Evolutionary conservation across 371 early-diverging fungal species (phyloP).

Genomic region (Mucor mucedo): DNA sequence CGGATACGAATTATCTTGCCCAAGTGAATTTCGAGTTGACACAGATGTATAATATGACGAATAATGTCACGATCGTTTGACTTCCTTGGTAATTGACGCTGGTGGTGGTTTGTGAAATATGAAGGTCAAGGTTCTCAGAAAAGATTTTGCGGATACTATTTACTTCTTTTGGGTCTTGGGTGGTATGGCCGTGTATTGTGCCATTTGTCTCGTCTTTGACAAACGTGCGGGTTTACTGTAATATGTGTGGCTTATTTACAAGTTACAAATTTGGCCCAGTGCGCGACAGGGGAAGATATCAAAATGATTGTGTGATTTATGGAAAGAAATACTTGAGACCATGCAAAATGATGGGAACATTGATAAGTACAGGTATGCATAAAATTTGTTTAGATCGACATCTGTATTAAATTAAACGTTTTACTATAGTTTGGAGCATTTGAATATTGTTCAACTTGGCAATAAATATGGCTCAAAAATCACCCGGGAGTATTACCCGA

Average conservation of each 20-base stretch:
- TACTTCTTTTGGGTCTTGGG: constrained; percentile 81
- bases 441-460: no score
- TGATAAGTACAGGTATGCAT: no score
- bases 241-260: neutral
- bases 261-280: no score
- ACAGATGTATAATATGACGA: constrained; percentile 76
- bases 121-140: constrained; percentile 69
- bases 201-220: constrained; percentile 32
- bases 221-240: constrained; percentile 28
- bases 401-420: no score
- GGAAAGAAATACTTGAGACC: no score
- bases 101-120: constrained; percentile 77
- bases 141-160: constrained; percentile 54
- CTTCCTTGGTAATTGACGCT: constrained; percentile 86
- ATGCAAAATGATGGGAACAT: no score
- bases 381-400: no score
- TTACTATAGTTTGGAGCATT: no score
- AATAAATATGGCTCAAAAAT: no score
- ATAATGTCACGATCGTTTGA: constrained; percentile 81
- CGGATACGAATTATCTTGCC: constrained; percentile 85
- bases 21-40: constrained; percentile 83
- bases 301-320: no score
- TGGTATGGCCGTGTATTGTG: constrained; percentile 50
- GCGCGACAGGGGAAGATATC: no score
- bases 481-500: no score